phyloP scores from a whole-genome alignment of 2,329 filamentous ascomycete genomes.

The Sordariomycetes sp. region DNA sequence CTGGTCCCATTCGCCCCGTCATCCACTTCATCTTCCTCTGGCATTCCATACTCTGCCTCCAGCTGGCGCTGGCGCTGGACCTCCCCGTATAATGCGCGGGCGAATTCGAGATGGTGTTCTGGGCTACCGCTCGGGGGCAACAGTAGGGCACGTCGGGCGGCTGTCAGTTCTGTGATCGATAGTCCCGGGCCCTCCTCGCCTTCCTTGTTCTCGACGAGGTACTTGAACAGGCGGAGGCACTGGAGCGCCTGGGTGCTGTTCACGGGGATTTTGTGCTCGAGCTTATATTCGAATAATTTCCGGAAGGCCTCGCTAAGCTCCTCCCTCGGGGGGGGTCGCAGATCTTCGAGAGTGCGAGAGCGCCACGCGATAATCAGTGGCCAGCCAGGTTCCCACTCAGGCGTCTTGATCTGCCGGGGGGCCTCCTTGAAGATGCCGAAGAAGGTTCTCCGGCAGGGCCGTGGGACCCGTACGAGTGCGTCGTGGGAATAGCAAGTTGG shows the following conservation, averaged over 20 bases:
- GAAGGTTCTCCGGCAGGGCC: slow-evolving; percentile 30
- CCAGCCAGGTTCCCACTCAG: slow-evolving; percentile 60
- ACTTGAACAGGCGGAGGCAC: slow-evolving; percentile 44
- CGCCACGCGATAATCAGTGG: slow-evolving; percentile 60
- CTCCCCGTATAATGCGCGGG: slow-evolving; percentile 28
- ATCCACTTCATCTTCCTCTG: slow-evolving; percentile 8
- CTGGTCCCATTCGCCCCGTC: slow-evolving; percentile 9
- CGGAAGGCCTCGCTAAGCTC: slow-evolving; percentile 56
- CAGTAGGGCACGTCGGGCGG: slow-evolving; percentile 32
- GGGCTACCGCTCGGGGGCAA: slow-evolving; percentile 29
- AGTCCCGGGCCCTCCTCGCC: slow-evolving; percentile 19
- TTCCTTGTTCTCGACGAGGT: slow-evolving; percentile 36
- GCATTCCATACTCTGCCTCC: slow-evolving; percentile 10
- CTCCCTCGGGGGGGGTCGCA: slow-evolving; percentile 51
- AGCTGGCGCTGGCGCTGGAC: slow-evolving; percentile 9
- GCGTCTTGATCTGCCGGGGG: slow-evolving; percentile 46
- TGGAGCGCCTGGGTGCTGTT: slow-evolving; percentile 56
- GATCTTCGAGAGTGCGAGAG: slow-evolving; percentile 48
- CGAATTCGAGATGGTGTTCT: slow-evolving; percentile 35
- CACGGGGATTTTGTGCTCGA: slow-evolving; percentile 34
- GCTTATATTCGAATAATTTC: slow-evolving; percentile 50
- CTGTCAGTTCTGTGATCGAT: slow-evolving; percentile 28
- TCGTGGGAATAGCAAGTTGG: neutral
- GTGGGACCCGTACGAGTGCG: neutral
- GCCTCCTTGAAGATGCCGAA: slow-evolving; percentile 52